phyloP scores from a whole-genome alignment of 2,329 filamentous ascomycete genomes.

The Pestalotiopsis sp. region DNA sequence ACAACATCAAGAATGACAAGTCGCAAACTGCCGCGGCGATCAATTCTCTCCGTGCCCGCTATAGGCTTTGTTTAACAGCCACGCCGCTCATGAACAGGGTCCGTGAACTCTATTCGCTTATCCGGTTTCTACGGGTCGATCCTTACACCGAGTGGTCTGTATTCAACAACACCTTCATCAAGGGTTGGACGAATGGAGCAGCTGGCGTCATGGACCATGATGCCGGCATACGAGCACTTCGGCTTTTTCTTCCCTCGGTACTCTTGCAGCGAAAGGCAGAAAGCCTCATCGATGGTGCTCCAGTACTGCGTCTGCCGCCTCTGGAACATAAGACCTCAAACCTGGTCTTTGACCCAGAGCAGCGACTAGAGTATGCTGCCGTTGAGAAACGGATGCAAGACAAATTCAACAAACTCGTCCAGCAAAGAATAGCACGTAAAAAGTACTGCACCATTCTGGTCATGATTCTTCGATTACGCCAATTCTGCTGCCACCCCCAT shows the following conservation, averaged over 20 bases:
- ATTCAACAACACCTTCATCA: conserved; percentile 56
- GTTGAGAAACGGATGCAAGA: conserved; percentile 40
- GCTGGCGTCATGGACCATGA: conserved; percentile 52
- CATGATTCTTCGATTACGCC: conserved; percentile 76
- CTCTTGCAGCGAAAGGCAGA: conserved; percentile 83
- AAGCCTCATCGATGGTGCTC: conserved; percentile 78
- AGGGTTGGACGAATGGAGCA: conserved; percentile 34
- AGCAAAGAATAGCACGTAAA: conserved; percentile 52
- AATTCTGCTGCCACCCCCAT: conserved; percentile 81
- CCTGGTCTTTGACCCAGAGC: conserved; percentile 68
- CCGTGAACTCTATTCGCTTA: conserved; percentile 75
- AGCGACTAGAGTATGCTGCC: conserved; percentile 65
- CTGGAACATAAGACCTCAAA: conserved; percentile 64
- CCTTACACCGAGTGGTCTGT: conserved; percentile 70
- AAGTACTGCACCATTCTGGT: conserved; percentile 83
- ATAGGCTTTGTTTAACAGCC: conserved; percentile 78
- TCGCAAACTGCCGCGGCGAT: conserved; percentile 66
- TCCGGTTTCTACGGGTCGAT: conserved; percentile 76
- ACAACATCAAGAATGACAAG: conserved; percentile 78
- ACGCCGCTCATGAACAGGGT: conserved; percentile 91
- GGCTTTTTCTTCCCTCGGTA: conserved; percentile 76
- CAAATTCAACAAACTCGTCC: conserved; percentile 29
- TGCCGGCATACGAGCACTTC: conserved; percentile 67
- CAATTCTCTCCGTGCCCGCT: conserved; percentile 59
- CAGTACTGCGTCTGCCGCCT: conserved; percentile 70